phyloP scores from a whole-genome alignment of 306 rosid genomes.

The Cicer judaicum region DNA sequence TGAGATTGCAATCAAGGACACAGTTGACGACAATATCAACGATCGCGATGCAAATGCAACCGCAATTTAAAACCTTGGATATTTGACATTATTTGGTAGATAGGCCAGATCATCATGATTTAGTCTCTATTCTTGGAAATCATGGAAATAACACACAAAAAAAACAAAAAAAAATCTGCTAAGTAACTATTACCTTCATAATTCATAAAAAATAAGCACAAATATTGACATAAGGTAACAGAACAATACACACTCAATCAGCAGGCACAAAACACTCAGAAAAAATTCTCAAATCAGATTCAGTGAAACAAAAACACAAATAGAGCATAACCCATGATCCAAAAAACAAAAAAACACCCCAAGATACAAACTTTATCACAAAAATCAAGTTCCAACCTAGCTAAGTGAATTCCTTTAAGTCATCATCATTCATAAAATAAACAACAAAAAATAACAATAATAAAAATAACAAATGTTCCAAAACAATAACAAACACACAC shows the following conservation, averaged over 20 bases:
- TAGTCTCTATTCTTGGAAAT: constrained; percentile 32
- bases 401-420: neutral
- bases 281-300: constrained; percentile 43
- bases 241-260: constrained; percentile 23
- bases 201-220: constrained; percentile 16
- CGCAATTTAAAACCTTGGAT: too few species aligned
- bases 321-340: constrained; percentile 19
- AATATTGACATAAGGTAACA: neutral
- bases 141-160: too few species aligned
- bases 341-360: neutral
- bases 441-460: neutral
- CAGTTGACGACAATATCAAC: too few species aligned
- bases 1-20: too few species aligned
- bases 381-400: constrained; percentile 43
- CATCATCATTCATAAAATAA: neutral
- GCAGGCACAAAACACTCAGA: constrained; percentile 21
- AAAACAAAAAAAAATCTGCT: neutral
- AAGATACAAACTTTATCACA: constrained; percentile 52
- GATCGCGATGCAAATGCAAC: too few species aligned
- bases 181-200: neutral
- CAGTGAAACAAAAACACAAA: constrained; percentile 35
- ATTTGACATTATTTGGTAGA: neutral
- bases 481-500: neutral
- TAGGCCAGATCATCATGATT: constrained; percentile 36
- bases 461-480: neutral